Conservation (phyloP, 305 asterid genomes). For the Solanum chacoense region DNA sequence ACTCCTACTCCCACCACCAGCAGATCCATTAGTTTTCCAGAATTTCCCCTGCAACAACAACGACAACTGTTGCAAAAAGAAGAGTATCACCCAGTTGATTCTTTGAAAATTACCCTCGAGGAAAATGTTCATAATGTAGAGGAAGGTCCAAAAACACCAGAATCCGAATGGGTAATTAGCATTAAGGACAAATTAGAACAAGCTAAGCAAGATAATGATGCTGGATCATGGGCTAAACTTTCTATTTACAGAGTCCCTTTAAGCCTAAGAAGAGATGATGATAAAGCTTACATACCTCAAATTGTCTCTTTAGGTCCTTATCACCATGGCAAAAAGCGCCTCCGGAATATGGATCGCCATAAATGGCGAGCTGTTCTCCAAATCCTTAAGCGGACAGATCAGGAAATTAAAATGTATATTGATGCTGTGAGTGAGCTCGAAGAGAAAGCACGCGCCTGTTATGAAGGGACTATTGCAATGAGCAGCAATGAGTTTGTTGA, state of each 20-base stretch:
- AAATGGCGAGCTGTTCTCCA: slow-evolving; percentile 60
- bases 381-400: slow-evolving; percentile 37
- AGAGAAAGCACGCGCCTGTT: slow-evolving; percentile 41
- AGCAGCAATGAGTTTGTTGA: slow-evolving; percentile 52
- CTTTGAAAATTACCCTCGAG: slow-evolving; percentile 8
- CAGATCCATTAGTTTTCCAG: slow-evolving; percentile 31
- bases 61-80: slow-evolving; percentile 6
- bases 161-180: slow-evolving; percentile 57
- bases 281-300: slow-evolving; percentile 62
- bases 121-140: slow-evolving; percentile 9
- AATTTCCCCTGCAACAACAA: neutral
- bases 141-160: slow-evolving; percentile 23
- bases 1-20: slow-evolving; percentile 24
- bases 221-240: slow-evolving; percentile 55
- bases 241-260: slow-evolving; percentile 61
- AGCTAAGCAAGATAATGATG: slow-evolving; percentile 52
- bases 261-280: slow-evolving; percentile 45
- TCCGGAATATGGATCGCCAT: slow-evolving; percentile 53
- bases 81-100: slow-evolving; percentile 15
- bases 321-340: slow-evolving; percentile 50
- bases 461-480: slow-evolving; percentile 40
- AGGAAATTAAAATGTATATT: slow-evolving; percentile 29
- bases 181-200: slow-evolving; percentile 58
- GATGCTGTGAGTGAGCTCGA: slow-evolving; percentile 40
- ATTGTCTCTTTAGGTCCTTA: slow-evolving; percentile 59